Conservation (phyloP, 2,329 filamentous ascomycete species). For the Alternaria dauci region DNA sequence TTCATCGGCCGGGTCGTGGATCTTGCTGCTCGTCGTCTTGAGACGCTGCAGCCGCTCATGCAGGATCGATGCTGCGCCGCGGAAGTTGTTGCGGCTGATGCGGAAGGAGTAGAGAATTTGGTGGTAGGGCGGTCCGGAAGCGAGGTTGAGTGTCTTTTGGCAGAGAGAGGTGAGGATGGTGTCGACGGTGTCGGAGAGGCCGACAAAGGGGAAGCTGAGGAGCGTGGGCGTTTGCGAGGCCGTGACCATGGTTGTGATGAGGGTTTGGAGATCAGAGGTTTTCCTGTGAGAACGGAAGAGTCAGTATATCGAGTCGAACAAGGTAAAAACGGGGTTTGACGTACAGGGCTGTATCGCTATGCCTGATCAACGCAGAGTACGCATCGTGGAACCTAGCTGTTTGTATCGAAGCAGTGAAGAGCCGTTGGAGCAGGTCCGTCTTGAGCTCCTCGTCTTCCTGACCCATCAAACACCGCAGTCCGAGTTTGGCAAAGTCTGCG, state of each 20-base stretch:
- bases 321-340: constrained; percentile 14
- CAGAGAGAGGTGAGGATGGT: constrained; percentile 77
- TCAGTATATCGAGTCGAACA: neutral
- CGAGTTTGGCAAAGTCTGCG: constrained; percentile 80
- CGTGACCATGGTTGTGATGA: constrained; percentile 59
- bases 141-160: constrained; percentile 71
- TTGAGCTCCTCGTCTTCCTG: constrained; percentile 45
- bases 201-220: constrained; percentile 79
- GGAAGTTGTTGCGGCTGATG: constrained; percentile 83
- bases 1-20: constrained; percentile 59
- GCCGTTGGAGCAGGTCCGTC: constrained; percentile 72
- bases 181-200: constrained; percentile 80
- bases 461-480: constrained; percentile 57
- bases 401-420: constrained; percentile 83
- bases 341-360: constrained; percentile 73
- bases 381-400: constrained; percentile 83
- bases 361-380: constrained; percentile 78
- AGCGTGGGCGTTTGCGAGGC: constrained; percentile 56
- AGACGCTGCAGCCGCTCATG: constrained; percentile 65
- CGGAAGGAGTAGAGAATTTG: constrained; percentile 93
- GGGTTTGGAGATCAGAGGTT: constrained; percentile 72
- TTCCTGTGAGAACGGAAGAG: constrained; percentile 55
- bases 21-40: constrained; percentile 49
- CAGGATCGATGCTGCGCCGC: constrained; percentile 71
- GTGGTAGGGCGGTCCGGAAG: constrained; percentile 73